These are phyloP conservation scores for Skeletonema marinoi DNA, from an alignment of 108 stramenopile species.

Conservation along the genomic window DNA sequence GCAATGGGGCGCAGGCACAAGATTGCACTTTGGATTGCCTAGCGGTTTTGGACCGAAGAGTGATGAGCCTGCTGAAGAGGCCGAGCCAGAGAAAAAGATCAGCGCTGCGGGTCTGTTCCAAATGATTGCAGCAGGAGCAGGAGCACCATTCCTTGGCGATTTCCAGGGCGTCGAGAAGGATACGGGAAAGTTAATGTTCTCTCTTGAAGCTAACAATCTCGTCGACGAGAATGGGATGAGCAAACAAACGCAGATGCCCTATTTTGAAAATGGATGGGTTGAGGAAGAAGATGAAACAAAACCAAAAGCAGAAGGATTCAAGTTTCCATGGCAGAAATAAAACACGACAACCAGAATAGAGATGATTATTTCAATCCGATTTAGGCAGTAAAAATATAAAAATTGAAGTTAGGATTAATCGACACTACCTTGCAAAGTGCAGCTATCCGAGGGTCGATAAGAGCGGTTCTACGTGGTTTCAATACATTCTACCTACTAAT, in stretches of 20 bases:
- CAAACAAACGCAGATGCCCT: conserved; percentile 87
- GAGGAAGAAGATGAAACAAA: conserved; percentile 70
- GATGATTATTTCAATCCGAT: not conserved
- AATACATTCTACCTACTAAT: too few species aligned
- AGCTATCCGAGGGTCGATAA: too few species aligned
- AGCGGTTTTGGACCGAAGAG: conserved; percentile 20
- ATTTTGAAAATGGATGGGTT: conserved; percentile 89
- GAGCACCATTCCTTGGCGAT: conserved; percentile 85
- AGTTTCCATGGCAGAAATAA: conserved; percentile 50
- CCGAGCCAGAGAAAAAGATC: conserved; percentile 60
- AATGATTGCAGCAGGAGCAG: conserved; percentile 80
- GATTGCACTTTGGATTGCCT: conserved; percentile 23
- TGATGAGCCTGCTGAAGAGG: conserved; percentile 1
- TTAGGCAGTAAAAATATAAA: not conserved
- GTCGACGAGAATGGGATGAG: conserved; percentile 83
- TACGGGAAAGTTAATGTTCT: conserved; percentile 86
- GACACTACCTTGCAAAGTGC: too few species aligned
- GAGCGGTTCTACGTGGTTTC: not conserved
- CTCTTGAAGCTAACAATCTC: conserved; percentile 85
- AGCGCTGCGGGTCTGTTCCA: conserved; percentile 65
- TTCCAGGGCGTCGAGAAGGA: conserved; percentile 84
- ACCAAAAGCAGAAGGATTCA: conserved; percentile 36
- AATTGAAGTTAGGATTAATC: not conserved
- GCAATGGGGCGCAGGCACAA: conserved; percentile 13
- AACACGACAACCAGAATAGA: not conserved